These are phyloP conservation scores for Salvia hispanica DNA, from an alignment of 257 asterid species.

Conservation along the genomic window DNA sequence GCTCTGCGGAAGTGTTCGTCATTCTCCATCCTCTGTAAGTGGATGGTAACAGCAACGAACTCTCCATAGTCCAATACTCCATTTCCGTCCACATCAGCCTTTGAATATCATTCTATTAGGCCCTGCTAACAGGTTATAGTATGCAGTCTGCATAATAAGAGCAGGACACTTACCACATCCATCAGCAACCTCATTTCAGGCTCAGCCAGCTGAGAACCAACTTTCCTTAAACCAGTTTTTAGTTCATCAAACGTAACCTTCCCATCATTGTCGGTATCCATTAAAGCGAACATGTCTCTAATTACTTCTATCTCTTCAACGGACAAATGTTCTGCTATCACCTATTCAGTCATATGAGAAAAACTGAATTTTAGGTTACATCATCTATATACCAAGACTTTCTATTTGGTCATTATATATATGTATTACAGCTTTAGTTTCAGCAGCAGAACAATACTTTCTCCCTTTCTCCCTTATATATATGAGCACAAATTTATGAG, in stretches of 20 bases:
- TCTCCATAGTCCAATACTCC: conserved; percentile 95
- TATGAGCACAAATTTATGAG: conserved; percentile 8
- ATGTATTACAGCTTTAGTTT: not conserved
- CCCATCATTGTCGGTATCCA: conserved; percentile 93
- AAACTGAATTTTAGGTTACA: not conserved
- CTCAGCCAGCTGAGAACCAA: conserved; percentile 96
- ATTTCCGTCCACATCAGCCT: conserved; percentile 98
- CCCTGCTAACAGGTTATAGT: conserved; percentile 3
- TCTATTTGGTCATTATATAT: too few relatives aligned
- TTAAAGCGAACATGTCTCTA: conserved; percentile 87
- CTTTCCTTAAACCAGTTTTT: conserved; percentile 79
- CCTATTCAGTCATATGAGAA: conserved; percentile 47
- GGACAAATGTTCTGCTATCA: conserved; percentile 87
- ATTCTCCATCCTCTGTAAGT: conserved; percentile 90
- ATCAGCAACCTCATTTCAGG: conserved; percentile 93
- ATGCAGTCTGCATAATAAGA: not conserved
- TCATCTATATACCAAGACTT: not conserved
- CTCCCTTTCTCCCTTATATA: not conserved
- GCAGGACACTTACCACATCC: conserved; percentile 80
- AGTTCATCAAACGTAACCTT: conserved; percentile 89
- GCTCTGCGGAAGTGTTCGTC: conserved; percentile 92
- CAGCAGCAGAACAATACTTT: not conserved
- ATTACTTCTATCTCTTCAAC: conserved; percentile 94
- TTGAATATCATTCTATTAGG: conserved; percentile 24
- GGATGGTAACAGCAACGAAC: conserved; percentile 97